A percentile compares a stretch with the other conserved stretches of the same genome.
Conservation (phyloP, 2,329 filamentous ascomycete species). For the Calonectria pteridis region DNA sequence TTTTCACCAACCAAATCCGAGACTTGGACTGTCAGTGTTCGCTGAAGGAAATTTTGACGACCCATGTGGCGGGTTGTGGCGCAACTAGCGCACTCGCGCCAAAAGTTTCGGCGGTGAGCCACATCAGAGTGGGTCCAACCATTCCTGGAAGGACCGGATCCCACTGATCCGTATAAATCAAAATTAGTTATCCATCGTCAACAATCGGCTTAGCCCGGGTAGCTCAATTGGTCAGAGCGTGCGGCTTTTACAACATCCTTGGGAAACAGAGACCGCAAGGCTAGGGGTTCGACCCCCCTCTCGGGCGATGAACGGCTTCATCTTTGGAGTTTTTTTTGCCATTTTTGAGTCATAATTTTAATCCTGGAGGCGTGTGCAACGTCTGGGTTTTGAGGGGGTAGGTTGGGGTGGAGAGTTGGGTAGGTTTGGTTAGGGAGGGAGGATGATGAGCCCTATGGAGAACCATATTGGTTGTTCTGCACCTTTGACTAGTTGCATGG, state of each 20-base stretch:
- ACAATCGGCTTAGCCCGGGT: slow-evolving; percentile 37
- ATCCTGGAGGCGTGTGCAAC: neutral
- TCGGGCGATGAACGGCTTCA: slow-evolving; percentile 38
- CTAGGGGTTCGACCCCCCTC: slow-evolving; percentile 50
- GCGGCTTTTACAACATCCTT: slow-evolving; percentile 43
- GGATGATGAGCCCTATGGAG: neutral
- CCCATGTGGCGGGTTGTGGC: slow-evolving; percentile 18
- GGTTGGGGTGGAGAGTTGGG: neutral
- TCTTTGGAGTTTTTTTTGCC: neutral
- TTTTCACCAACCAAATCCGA: slow-evolving; percentile 4
- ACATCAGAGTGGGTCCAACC: neutral
- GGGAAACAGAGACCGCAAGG: slow-evolving; percentile 42
- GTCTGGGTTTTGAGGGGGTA: too few relatives aligned
- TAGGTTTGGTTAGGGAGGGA: neutral
- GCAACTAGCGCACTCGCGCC: neutral
- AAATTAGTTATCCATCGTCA: neutral
- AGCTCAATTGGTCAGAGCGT: slow-evolving; percentile 52
- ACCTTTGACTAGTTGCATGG: neutral
- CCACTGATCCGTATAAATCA: neutral
- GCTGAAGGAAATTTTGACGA: slow-evolving; percentile 31
- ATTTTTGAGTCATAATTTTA: too few relatives aligned
- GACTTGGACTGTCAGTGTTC: neutral
- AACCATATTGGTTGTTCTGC: neutral
- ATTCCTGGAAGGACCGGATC: neutral
- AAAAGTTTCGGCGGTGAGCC: neutral